Base-by-base conservation (phyloP, 306 rosid genomes). In the Rubus parviflorus region DNA sequence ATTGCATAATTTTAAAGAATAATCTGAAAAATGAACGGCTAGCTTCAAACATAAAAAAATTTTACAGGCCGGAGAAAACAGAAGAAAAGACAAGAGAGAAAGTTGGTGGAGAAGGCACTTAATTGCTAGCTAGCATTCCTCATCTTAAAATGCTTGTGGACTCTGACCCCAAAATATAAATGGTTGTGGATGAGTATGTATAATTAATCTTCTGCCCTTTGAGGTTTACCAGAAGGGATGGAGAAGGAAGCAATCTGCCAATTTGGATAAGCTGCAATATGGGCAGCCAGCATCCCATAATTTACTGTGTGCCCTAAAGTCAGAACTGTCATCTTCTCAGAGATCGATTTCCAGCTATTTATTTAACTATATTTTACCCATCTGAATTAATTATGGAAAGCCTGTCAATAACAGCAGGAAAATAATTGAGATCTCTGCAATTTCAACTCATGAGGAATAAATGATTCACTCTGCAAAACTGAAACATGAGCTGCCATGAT, bases 191-290 rank as follows among this genome's bases (percentile, higher is more conserved):
- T 17, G 23, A 23, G 65, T 23, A 60, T 12, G 42, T 60, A 6
- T 30, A 30, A 30, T 30, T 11, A 23, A 10, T 23, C 65, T 20
- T 14, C 41, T 40, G 8, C 37, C 65, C 45, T 62, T 6, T 40
- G 40, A 40, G 38, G 51, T 6, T 11, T n/a, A 54, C 37, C 52
- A 73, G 20, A 52, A 54, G 66, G 68, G 20, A 72, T 72, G 76
- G 63, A 72, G 63, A 53, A 72, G 51, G 66, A 11, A 20, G 5
- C 68, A 73, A 5, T 42, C 37, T 41, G 68, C 2, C 68, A 41
- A 14, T 40, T n/a, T 53, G 53, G 77, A 73, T 57, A 73, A 73
- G 68, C 17, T 56, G 54, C 68, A 30, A 57, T 3, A 57, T 77
- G 75, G 70, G 69, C 60, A 68, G 42, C 48, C 53, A 54, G 23